Evolutionary conservation across 345 rosid species (phyloP).

Genomic region (Populus nigra): DNA sequence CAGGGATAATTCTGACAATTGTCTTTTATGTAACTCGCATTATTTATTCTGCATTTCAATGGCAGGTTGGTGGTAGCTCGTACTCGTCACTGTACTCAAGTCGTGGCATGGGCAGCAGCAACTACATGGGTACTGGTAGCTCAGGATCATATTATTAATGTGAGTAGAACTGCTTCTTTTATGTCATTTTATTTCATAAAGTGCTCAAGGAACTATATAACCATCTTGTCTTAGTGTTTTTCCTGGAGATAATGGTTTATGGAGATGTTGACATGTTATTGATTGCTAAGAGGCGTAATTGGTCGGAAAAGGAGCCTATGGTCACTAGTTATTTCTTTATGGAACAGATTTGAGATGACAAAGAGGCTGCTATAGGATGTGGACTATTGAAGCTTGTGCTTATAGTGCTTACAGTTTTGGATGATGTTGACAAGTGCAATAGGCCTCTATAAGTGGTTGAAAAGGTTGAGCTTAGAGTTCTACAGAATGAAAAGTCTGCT

Average conservation of each 20-base stretch:
- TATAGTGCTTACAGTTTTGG: constrained; percentile 34
- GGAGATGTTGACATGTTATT: constrained; percentile 30
- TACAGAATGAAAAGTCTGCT: constrained; percentile 25
- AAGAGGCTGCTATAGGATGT: constrained; percentile 60
- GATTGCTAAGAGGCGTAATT: constrained; percentile 35
- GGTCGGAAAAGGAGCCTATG: constrained; percentile 26
- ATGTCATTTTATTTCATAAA: constrained; percentile 11
- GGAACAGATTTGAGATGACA: constrained; percentile 61
- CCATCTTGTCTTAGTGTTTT: constrained; percentile 9
- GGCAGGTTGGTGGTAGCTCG: constrained; percentile 84
- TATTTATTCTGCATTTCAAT: constrained; percentile 1
- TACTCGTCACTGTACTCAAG: constrained; percentile 80
- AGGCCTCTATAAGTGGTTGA: constrained; percentile 34
- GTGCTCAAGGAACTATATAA: constrained; percentile 8
- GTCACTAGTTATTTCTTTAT: constrained; percentile 60
- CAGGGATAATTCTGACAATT: background rate
- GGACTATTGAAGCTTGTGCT: constrained; percentile 44
- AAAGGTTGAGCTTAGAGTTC: constrained; percentile 14
- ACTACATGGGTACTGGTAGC: constrained; percentile 76
- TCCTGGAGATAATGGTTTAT: constrained; percentile 29
- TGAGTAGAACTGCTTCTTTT: constrained; percentile 33
- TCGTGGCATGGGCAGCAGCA: constrained; percentile 76
- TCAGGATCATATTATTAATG: constrained; percentile 88
- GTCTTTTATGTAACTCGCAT: background rate
- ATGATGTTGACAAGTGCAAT: constrained; percentile 24